phyloP scores from a whole-genome alignment of 805 yeast species.

The Pichia eremophila region DNA sequence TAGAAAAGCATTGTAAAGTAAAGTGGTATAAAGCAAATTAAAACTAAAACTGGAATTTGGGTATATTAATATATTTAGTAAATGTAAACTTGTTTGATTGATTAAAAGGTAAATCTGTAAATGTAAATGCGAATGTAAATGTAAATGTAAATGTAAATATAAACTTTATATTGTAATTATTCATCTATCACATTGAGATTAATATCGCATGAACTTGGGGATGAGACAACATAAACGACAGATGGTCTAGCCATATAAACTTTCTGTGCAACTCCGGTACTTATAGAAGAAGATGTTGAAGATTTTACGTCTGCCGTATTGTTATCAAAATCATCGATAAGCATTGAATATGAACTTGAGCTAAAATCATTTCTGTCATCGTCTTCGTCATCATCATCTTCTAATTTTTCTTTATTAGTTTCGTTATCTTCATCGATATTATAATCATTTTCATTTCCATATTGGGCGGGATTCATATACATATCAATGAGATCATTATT shows the following conservation, averaged over 20 bases:
- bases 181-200: background rate
- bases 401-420: background rate
- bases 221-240: constrained; percentile 1
- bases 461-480: too few species aligned
- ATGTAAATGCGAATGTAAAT: too few species aligned
- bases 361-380: background rate
- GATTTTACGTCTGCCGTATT: too few species aligned
- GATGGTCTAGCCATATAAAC: background rate
- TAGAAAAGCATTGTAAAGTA: too few species aligned
- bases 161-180: background rate
- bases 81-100: too few species aligned
- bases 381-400: background rate
- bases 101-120: too few species aligned
- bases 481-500: background rate
- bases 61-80: too few species aligned
- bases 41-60: too few species aligned
- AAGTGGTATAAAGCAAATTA: too few species aligned
- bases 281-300: background rate
- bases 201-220: background rate
- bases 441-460: background rate
- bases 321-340: background rate
- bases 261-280: background rate
- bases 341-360: background rate
- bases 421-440: background rate
- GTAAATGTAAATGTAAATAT: too few species aligned